Conservation (phyloP, 208 protist species). For the Trypanosoma cruzi region DNA sequence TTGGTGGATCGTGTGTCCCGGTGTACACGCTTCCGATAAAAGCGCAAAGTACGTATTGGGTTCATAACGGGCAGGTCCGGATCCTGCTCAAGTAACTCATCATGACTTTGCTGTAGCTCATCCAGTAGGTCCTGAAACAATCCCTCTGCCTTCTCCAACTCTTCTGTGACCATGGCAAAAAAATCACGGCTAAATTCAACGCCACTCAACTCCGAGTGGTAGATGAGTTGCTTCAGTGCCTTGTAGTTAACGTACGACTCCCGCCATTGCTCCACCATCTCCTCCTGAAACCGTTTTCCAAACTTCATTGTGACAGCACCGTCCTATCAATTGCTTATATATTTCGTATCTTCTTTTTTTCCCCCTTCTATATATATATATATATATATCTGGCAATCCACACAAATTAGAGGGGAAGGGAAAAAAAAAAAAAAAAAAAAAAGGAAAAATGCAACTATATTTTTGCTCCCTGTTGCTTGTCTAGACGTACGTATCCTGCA, state of each 20-base stretch:
- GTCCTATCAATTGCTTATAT: background rate
- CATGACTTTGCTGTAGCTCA: conserved; percentile 72
- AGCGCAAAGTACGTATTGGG: conserved; percentile 38
- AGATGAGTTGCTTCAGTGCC: conserved; percentile 82
- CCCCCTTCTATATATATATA: conserved; percentile 4
- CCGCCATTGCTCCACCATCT: conserved; percentile 84
- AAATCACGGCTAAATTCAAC: conserved; percentile 76
- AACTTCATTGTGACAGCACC: conserved; percentile 78
- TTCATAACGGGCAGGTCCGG: conserved; percentile 43
- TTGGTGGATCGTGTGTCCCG: background rate
- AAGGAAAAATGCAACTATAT: background rate
- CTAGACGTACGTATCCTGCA: background rate
- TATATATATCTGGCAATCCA: background rate
- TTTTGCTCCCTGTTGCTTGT: background rate
- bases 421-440: background rate
- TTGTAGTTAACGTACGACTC: conserved; percentile 91
- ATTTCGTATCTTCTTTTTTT: background rate
- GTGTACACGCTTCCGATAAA: conserved; percentile 53
- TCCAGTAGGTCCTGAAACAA: conserved; percentile 77
- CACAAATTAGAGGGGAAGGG: background rate
- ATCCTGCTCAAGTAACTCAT: conserved; percentile 68
- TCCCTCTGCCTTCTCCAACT: conserved; percentile 70
- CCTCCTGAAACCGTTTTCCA: conserved; percentile 86
- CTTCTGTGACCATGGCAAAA: conserved; percentile 70
- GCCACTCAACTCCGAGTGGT: conserved; percentile 69